Evolutionary conservation across 768 basidiomycete genomes (phyloP).

Genomic region (Pisolithus microcarpus): DNA sequence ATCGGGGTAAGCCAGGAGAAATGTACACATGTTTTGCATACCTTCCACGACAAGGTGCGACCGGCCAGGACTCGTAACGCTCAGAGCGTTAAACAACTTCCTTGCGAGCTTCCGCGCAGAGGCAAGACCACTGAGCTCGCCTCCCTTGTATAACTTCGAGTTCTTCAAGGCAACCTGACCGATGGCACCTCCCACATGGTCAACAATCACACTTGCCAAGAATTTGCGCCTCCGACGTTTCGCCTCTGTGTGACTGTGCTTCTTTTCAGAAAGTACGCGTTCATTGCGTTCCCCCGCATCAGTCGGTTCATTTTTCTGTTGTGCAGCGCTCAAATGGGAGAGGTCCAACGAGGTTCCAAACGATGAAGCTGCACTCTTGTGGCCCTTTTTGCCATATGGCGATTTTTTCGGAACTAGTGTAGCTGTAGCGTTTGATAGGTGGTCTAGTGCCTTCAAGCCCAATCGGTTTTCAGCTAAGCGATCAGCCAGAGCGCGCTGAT

Average conservation of each 20-base stretch:
- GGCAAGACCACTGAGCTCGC: conserved; percentile 46
- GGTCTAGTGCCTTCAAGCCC: conserved; percentile 64
- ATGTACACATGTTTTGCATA: conserved; percentile 17
- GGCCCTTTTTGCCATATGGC: conserved; percentile 39
- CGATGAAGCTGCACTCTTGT: conserved; percentile 34
- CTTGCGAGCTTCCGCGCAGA: conserved; percentile 63
- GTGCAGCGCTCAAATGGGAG: conserved; percentile 11
- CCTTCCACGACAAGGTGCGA: conserved; percentile 63
- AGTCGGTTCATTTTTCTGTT: conserved; percentile 9
- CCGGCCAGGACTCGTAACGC: conserved; percentile 51
- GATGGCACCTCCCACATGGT: conserved; percentile 58
- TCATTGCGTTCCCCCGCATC: conserved; percentile 9
- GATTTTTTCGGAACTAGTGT: conserved; percentile 28
- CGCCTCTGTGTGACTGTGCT: conserved; percentile 23
- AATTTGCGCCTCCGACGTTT: conserved; percentile 41
- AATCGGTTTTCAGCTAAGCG: conserved; percentile 63
- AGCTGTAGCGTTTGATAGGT: conserved; percentile 60
- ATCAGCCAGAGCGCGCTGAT: conserved; percentile 68
- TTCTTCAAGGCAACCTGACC: conserved; percentile 66
- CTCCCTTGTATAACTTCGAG: conserved; percentile 50
- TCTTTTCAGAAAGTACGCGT: conserved; percentile 8
- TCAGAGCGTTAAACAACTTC: conserved; percentile 59
- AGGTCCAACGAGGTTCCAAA: conserved; percentile 33
- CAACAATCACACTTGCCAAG: conserved; percentile 62
- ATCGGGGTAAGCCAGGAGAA: not conserved